phyloP scores from a whole-genome alignment of 129 eudicot genomes.

The Tagetes patula region DNA sequence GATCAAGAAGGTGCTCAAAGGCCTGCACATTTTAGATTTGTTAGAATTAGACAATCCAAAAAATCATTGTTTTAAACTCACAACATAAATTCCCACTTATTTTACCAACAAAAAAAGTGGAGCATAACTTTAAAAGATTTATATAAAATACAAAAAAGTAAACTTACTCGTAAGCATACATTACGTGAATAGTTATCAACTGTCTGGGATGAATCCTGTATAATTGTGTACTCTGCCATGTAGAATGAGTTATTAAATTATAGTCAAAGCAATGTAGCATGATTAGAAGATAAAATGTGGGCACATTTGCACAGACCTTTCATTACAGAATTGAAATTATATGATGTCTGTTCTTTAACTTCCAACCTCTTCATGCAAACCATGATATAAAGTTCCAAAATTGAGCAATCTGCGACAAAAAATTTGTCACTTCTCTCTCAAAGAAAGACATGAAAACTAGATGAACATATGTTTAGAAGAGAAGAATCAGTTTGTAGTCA shows the following conservation, averaged over 20 bases:
- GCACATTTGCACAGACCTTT: conserved; percentile 52
- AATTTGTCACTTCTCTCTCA: neutral
- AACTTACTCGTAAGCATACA: conserved; percentile 78
- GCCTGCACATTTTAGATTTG: conserved; percentile 50
- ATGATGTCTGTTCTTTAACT: conserved; percentile 64
- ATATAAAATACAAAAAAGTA: conserved; percentile 1
- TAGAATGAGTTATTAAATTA: neutral
- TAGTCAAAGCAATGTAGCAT: neutral
- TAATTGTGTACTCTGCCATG: conserved; percentile 72
- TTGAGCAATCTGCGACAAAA: conserved; percentile 73
- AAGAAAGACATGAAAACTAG: neutral
- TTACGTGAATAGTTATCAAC: conserved; percentile 64
- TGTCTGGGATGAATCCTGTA: conserved; percentile 68
- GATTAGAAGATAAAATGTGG: neutral
- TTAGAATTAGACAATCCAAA: neutral
- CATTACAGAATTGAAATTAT: conserved; percentile 85
- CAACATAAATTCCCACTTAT: neutral
- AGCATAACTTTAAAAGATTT: neutral
- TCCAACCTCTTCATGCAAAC: conserved; percentile 95
- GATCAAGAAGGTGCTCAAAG: conserved; percentile 80
- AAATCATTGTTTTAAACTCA: neutral
- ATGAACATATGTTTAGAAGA: neutral
- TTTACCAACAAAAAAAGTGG: neutral
- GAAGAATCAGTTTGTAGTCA: neutral
- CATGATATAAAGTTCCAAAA: conserved; percentile 73